These are phyloP conservation scores for Monilinia vaccinii-corymbosi DNA, from an alignment of 2,329 filamentous ascomycete genomes.

Conservation along the genomic window DNA sequence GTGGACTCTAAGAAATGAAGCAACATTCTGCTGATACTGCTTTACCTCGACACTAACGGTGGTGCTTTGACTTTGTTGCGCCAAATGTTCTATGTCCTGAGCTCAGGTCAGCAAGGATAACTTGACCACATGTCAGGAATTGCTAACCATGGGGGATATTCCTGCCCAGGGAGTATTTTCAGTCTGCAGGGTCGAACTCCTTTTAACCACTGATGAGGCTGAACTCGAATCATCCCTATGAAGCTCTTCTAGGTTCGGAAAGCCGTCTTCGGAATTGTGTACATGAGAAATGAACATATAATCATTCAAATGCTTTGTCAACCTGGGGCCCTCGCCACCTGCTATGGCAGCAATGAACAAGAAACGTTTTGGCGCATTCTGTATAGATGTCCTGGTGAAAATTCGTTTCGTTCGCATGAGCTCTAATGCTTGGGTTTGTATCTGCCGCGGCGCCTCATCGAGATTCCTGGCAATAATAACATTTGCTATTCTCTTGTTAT, in stretches of 20 bases:
- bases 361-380: slow-evolving; percentile 68
- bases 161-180: slow-evolving; percentile 17
- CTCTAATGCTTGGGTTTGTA: slow-evolving; percentile 75
- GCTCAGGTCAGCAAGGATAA: slow-evolving; percentile 11
- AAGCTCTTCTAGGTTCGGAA: slow-evolving; percentile 63
- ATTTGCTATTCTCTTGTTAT: slow-evolving; percentile 59
- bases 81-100: slow-evolving; percentile 26
- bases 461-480: slow-evolving; percentile 76
- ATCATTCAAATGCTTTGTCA: slow-evolving; percentile 61
- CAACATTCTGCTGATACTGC: slow-evolving; percentile 79
- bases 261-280: slow-evolving; percentile 63
- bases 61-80: slow-evolving; percentile 47
- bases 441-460: slow-evolving; percentile 58
- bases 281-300: slow-evolving; percentile 83
- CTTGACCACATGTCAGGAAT: background rate
- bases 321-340: slow-evolving; percentile 39
- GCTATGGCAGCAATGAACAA: slow-evolving; percentile 68
- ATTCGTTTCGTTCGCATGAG: slow-evolving; percentile 73
- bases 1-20: slow-evolving; percentile 80
- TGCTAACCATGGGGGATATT: slow-evolving; percentile 23
- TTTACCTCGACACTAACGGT: slow-evolving; percentile 66
- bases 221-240: slow-evolving; percentile 28
- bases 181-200: slow-evolving; percentile 15
- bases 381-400: slow-evolving; percentile 64
- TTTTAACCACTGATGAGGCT: slow-evolving; percentile 30